Percentiles rank a stretch among this genome's conserved stretches.
Conservation (phyloP, 768 basidiomycete genomes). For the Podaxis sp. region DNA sequence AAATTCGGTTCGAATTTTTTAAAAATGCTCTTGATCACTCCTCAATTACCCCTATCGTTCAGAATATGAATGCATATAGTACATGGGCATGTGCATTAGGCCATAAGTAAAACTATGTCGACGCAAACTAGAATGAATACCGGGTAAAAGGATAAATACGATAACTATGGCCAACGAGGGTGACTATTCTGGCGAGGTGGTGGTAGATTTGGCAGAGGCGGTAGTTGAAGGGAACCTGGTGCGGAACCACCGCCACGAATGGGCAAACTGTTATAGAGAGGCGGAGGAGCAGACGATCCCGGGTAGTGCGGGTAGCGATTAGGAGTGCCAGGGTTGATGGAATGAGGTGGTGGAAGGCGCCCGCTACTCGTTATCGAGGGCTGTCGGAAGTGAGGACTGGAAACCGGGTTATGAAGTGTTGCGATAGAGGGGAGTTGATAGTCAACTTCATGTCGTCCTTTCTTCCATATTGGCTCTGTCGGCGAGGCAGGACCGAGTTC, state of each 20-base stretch:
- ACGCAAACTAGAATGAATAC: constrained; percentile 11
- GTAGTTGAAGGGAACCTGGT: constrained; percentile 19
- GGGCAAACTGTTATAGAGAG: constrained; percentile 16
- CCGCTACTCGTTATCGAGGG: constrained; percentile 2
- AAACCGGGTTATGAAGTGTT: constrained; percentile 4
- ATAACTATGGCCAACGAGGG: constrained; percentile 17
- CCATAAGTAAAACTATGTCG: constrained; percentile 15
- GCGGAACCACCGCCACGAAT: constrained; percentile 18
- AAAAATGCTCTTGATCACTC: neutral
- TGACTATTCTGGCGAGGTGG: constrained; percentile 11
- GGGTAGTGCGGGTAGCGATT: constrained; percentile 22
- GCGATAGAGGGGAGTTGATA: constrained; percentile 15
- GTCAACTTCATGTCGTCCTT: constrained; percentile 38
- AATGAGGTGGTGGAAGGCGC: constrained; percentile 16
- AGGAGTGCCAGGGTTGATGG: constrained; percentile 13
- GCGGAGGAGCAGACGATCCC: constrained; percentile 2
- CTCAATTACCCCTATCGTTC: constrained; percentile 3
- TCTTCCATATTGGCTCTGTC: constrained; percentile 76
- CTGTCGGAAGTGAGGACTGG: constrained; percentile 10
- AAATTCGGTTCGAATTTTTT: neutral
- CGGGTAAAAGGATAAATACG: constrained; percentile 3
- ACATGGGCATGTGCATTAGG: constrained; percentile 15
- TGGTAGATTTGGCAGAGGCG: constrained; percentile 21
- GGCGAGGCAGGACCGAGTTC: constrained; percentile 44
- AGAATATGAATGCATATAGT: constrained; percentile 11